phyloP scores from a whole-genome alignment of 1,139 yeast genomes.

The Kluyveromyces marxianus region DNA sequence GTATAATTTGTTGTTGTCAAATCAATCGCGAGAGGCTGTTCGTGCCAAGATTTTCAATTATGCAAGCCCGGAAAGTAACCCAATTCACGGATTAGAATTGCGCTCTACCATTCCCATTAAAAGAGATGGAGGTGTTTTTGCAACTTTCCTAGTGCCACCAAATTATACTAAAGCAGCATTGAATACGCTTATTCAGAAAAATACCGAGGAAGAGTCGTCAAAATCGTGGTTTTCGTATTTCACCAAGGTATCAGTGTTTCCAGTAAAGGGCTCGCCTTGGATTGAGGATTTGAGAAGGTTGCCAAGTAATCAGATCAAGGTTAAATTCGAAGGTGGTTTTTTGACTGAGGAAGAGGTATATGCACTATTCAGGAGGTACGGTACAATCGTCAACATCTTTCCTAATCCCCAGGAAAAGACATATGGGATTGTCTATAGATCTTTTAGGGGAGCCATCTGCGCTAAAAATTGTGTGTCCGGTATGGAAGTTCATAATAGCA shows the following conservation, averaged over 20 bases:
- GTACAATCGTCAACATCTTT: conserved; percentile 65
- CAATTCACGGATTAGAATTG: conserved; percentile 37
- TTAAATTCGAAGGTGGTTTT: conserved; percentile 65
- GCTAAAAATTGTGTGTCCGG: conserved; percentile 94
- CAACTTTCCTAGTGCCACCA: conserved; percentile 58
- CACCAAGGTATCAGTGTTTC: conserved; percentile 45
- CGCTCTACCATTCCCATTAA: conserved; percentile 56
- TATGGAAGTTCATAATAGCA: conserved; percentile 49
- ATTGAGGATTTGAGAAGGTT: conserved; percentile 81
- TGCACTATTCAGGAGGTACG: conserved; percentile 78
- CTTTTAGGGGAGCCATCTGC: conserved; percentile 62
- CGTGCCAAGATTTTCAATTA: conserved; percentile 31
- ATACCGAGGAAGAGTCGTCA: conserved; percentile 35
- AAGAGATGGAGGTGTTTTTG: conserved; percentile 92
- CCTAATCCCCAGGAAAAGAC: conserved; percentile 51
- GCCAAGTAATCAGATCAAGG: conserved; percentile 56
- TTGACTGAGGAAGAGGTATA: conserved; percentile 81
- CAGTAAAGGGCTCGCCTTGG: conserved; percentile 93
- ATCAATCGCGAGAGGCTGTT: conserved; percentile 32
- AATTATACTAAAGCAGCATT: conserved; percentile 43
- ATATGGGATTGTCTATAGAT: conserved; percentile 43
- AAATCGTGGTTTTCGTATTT: conserved; percentile 28
- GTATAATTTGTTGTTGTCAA: conserved; percentile 30
- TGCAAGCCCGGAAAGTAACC: conserved; percentile 37
- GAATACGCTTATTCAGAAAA: conserved; percentile 42